Evolutionary conservation across 2,329 filamentous ascomycete species (phyloP).

Genomic region (Fonsecaea pugnacius): DNA sequence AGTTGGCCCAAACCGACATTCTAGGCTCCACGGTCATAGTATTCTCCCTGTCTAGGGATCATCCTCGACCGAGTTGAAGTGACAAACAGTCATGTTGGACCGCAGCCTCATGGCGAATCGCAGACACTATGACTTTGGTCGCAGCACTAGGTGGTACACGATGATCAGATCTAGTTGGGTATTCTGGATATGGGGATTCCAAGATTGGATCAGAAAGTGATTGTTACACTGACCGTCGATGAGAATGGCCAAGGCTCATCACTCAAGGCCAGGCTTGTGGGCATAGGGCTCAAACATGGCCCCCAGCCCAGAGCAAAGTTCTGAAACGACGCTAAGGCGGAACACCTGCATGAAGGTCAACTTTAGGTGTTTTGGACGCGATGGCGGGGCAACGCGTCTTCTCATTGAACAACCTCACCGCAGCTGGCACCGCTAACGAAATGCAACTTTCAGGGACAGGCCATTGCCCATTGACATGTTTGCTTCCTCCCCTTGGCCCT

Average conservation of each 20-base stretch:
- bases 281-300: constrained; percentile 10
- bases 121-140: not conserved
- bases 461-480: constrained; percentile 5
- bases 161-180: not conserved
- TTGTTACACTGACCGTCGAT: not conserved
- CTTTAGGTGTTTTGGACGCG: constrained; percentile 24
- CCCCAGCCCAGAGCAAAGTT: constrained; percentile 1
- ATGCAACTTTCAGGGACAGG: constrained; percentile 17
- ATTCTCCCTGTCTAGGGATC: not conserved
- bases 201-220: not conserved
- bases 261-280: not conserved
- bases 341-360: not conserved
- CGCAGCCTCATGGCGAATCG: not conserved
- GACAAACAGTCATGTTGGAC: not conserved
- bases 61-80: not conserved
- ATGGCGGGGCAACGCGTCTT: constrained; percentile 28
- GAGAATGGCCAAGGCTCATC: not conserved
- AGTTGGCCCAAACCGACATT: not conserved
- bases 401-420: constrained; percentile 14
- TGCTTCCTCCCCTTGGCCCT: constrained; percentile 1
- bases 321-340: constrained; percentile 26
- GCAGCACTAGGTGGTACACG: not conserved
- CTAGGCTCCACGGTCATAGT: not conserved
- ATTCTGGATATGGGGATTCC: not conserved
- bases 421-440: constrained; percentile 19